Conservation (phyloP, 1,284 basidiomycete genomes). For the Pseudozyma hubeiensis region DNA sequence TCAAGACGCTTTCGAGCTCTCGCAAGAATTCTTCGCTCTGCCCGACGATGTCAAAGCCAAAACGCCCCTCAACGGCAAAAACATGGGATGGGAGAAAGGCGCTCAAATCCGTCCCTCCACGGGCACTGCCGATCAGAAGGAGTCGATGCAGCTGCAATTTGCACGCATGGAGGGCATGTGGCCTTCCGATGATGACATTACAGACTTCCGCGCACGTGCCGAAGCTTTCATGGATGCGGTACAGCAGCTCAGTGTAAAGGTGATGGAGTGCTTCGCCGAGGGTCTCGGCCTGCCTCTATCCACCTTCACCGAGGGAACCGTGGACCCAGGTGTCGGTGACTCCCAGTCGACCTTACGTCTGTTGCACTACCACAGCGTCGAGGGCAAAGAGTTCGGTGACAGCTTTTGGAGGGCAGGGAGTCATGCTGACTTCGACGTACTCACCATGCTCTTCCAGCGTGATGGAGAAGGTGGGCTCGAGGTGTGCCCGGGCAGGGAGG, state of each 20-base stretch:
- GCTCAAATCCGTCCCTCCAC: slow-evolving; percentile 70
- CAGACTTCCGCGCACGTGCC: slow-evolving; percentile 74
- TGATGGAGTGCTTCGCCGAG: slow-evolving; percentile 70
- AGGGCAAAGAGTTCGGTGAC: slow-evolving; percentile 66
- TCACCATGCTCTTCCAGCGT: slow-evolving; percentile 76
- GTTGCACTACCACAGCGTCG: slow-evolving; percentile 73
- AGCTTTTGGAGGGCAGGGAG: slow-evolving; percentile 73
- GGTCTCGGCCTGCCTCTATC: slow-evolving; percentile 73
- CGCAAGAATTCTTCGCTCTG: slow-evolving; percentile 73
- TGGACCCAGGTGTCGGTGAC: slow-evolving; percentile 52
- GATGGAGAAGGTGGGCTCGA: slow-evolving; percentile 74
- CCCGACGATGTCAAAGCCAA: slow-evolving; percentile 73
- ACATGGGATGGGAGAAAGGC: slow-evolving; percentile 69
- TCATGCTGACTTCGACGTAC: slow-evolving; percentile 75
- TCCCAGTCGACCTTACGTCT: slow-evolving; percentile 75
- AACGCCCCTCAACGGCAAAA: slow-evolving; percentile 73
- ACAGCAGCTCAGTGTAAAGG: slow-evolving; percentile 72
- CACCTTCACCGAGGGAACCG: slow-evolving; percentile 62
- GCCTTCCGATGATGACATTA: slow-evolving; percentile 74
- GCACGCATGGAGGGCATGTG: slow-evolving; percentile 71
- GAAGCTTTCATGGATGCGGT: slow-evolving; percentile 73
- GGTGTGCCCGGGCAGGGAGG: slow-evolving; percentile 71
- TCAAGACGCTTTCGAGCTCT: slow-evolving; percentile 74
- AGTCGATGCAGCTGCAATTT: slow-evolving; percentile 71
- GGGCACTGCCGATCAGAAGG: slow-evolving; percentile 71